Evolutionary conservation across 2,329 filamentous ascomycete species (phyloP).

Genomic region (Fusarium vanettenii): DNA sequence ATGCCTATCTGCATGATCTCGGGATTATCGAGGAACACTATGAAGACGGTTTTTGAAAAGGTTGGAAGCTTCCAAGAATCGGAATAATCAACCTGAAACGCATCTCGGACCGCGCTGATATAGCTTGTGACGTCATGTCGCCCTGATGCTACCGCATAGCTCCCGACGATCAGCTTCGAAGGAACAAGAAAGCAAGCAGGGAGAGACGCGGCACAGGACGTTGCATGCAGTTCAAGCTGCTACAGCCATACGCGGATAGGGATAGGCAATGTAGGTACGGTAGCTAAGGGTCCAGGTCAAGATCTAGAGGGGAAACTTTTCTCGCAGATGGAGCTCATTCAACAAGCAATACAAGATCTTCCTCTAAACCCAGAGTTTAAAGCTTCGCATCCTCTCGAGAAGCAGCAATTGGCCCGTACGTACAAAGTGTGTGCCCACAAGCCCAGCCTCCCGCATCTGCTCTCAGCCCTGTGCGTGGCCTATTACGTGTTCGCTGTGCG

Average conservation of each 20-base stretch:
- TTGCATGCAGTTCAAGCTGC: slow-evolving; percentile 27
- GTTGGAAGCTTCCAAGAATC: not conserved
- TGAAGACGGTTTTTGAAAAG: not conserved
- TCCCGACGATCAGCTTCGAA: not conserved
- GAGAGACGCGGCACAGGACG: not conserved
- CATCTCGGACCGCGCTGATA: not conserved
- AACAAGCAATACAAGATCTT: not conserved
- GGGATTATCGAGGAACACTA: not conserved
- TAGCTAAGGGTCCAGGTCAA: not conserved
- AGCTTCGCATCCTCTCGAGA: not conserved
- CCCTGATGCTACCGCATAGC: not conserved
- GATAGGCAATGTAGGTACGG: not conserved
- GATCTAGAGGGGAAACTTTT: slow-evolving; percentile 1
- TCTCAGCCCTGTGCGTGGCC: slow-evolving; percentile 33
- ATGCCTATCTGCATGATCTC: not conserved
- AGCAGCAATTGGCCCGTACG: slow-evolving; percentile 18
- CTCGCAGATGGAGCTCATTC: not conserved
- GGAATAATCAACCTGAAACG: not conserved
- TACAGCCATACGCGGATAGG: not conserved
- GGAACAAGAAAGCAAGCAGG: not conserved
- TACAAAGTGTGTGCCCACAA: not conserved
- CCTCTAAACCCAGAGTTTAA: not conserved
- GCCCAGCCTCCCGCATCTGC: not conserved
- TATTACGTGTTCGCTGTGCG: slow-evolving; percentile 34
- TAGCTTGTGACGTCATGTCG: slow-evolving; percentile 30